phyloP scores from a whole-genome alignment of 2,329 filamentous ascomycete genomes.

The Chaetomiaceae sp. region DNA sequence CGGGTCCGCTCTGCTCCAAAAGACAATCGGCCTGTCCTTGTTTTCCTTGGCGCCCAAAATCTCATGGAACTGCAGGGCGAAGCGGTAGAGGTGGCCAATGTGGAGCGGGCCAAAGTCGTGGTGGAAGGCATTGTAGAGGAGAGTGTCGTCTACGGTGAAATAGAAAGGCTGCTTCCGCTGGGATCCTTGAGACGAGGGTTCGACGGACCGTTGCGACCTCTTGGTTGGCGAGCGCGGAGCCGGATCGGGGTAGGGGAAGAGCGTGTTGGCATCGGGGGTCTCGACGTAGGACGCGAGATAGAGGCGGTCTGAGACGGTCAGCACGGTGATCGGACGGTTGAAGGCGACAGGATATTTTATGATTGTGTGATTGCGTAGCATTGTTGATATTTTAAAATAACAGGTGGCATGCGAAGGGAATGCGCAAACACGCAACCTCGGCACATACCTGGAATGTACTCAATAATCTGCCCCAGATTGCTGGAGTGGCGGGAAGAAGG shows the following conservation, averaged over 20 bases:
- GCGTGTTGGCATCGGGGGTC: constrained; percentile 72
- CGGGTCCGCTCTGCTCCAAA: constrained; percentile 90
- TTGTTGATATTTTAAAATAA: too few species aligned
- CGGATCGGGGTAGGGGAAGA: constrained; percentile 72
- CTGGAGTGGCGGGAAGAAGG: constrained; percentile 44
- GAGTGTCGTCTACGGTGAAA: constrained; percentile 87
- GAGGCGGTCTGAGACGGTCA: constrained; percentile 68
- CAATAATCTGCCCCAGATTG: constrained; percentile 83
- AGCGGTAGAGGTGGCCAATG: constrained; percentile 94
- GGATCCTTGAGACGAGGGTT: constrained; percentile 41
- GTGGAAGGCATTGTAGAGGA: constrained; percentile 97
- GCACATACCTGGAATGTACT: constrained; percentile 85
- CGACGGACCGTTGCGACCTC: constrained; percentile 61
- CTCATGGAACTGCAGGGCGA: constrained; percentile 92
- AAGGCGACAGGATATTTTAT: constrained; percentile 23
- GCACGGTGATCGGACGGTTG: constrained; percentile 29
- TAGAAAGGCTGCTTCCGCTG: constrained; percentile 72
- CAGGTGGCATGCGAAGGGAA: not conserved
- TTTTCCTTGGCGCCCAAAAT: constrained; percentile 89
- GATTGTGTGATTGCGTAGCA: constrained; percentile 25
- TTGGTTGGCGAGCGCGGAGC: constrained; percentile 67
- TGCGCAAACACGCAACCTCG: not conserved
- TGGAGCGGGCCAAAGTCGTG: constrained; percentile 97
- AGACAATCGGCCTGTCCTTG: constrained; percentile 84
- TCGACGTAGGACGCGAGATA: constrained; percentile 91